Conservation (phyloP, 176 grass and related monocot genomes). For the Eleusine indica region DNA sequence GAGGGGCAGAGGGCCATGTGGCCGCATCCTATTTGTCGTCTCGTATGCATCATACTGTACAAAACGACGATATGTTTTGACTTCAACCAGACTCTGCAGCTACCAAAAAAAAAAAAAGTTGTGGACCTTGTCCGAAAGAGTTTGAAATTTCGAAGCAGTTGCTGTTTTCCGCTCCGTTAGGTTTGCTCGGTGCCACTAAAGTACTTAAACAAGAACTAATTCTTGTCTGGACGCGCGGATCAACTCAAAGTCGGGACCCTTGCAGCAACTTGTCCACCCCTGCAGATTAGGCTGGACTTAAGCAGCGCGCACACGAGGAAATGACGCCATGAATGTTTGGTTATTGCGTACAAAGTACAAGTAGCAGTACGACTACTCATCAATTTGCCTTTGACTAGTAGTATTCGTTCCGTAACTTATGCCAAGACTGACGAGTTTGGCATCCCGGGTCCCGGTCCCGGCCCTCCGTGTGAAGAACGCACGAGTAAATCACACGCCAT, state of each 20-base stretch:
- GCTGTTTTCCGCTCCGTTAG: conserved; percentile 19
- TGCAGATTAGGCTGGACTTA: conserved; percentile 11
- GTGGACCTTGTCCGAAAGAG: neutral
- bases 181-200: conserved; percentile 3
- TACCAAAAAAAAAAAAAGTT: neutral
- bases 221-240: conserved; percentile 9
- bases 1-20: neutral
- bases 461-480: neutral
- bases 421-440: neutral
- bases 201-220: conserved; percentile 35
- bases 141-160: neutral
- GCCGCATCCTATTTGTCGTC: neutral
- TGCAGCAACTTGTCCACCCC: neutral
- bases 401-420: neutral
- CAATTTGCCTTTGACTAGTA: conserved; percentile 2
- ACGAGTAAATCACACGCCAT: neutral
- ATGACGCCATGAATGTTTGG: neutral
- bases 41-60: neutral
- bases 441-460: neutral
- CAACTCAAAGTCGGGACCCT: neutral
- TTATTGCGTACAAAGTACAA: neutral
- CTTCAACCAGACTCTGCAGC: neutral
- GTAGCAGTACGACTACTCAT: neutral
- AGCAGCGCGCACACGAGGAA: neutral
- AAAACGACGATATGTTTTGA: neutral